These are phyloP conservation scores for Dactylorhiza incarnata DNA, from an alignment of 106 monocot genomes.

Conservation along the genomic window DNA sequence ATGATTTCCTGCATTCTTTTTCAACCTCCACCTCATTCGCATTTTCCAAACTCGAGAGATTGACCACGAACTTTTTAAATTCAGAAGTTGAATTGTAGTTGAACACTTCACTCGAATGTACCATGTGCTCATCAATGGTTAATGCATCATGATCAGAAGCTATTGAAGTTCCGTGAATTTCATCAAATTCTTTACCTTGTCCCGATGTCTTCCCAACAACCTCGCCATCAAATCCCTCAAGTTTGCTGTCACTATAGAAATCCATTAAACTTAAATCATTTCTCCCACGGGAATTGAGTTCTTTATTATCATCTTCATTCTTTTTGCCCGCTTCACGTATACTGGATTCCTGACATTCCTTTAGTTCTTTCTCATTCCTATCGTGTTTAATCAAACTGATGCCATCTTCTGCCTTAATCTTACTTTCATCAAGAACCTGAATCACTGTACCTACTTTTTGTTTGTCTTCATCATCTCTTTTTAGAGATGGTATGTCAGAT, in stretches of 20 bases:
- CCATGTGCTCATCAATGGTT: not conserved
- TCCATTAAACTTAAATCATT: not conserved
- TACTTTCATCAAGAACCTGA: not conserved
- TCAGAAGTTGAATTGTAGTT: not conserved
- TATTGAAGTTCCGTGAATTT: not conserved
- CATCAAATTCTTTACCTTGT: not conserved
- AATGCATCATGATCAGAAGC: not conserved
- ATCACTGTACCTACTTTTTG: not conserved
- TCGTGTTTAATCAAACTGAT: not conserved
- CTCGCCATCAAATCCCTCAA: not conserved
- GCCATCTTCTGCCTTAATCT: not conserved
- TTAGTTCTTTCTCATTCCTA: not conserved
- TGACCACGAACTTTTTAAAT: not conserved
- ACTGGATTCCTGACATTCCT: not conserved
- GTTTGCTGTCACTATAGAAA: not conserved
- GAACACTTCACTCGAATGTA: not conserved
- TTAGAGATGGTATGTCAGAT: constrained; percentile 5
- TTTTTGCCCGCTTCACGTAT: not conserved
- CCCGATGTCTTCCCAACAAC: not conserved
- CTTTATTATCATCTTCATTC: not conserved
- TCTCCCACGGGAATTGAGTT: not conserved
- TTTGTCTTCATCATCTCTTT: not conserved
- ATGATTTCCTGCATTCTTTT: not conserved
- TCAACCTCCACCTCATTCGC: not conserved
- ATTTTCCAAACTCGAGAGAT: not conserved